phyloP scores from a whole-genome alignment of 148 eudicot genomes.

The Limonium bicolor region DNA sequence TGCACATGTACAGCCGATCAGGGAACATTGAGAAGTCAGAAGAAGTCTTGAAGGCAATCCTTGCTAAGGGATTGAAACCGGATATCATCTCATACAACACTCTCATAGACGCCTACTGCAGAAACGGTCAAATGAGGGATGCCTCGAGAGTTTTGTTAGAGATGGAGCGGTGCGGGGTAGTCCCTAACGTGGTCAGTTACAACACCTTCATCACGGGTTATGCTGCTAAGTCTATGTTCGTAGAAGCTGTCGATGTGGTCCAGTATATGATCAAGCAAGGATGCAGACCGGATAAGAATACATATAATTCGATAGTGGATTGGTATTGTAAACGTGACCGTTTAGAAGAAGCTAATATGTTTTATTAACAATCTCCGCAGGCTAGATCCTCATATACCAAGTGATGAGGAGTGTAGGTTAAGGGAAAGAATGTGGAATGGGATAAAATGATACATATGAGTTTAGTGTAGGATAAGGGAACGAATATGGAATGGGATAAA shows the following conservation, averaged over 20 bases:
- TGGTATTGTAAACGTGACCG: conserved; percentile 53
- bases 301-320: conserved; percentile 79
- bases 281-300: conserved; percentile 65
- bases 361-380: conserved; percentile 36
- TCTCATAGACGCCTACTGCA: conserved; percentile 61
- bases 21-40: conserved; percentile 44
- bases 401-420: not conserved
- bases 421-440: not conserved
- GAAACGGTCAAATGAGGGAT: conserved; percentile 53
- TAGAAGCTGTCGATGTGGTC: conserved; percentile 61
- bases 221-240: conserved; percentile 60
- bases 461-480: too few relatives aligned
- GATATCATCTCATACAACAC: conserved; percentile 78
- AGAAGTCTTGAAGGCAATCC: conserved; percentile 43
- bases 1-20: conserved; percentile 71
- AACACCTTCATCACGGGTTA: conserved; percentile 61
- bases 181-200: conserved; percentile 65
- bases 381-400: not conserved
- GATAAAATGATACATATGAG: too few relatives aligned
- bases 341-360: conserved; percentile 48
- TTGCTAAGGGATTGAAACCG: conserved; percentile 49
- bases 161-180: conserved; percentile 41
- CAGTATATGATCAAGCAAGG: conserved; percentile 61
- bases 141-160: conserved; percentile 49
- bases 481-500: too few relatives aligned